A percentile compares a stretch with the other conserved stretches of the same genome.
These are phyloP conservation scores for Amauroascus niger DNA, from an alignment of 2,329 filamentous ascomycete species.

Conservation along the genomic window DNA sequence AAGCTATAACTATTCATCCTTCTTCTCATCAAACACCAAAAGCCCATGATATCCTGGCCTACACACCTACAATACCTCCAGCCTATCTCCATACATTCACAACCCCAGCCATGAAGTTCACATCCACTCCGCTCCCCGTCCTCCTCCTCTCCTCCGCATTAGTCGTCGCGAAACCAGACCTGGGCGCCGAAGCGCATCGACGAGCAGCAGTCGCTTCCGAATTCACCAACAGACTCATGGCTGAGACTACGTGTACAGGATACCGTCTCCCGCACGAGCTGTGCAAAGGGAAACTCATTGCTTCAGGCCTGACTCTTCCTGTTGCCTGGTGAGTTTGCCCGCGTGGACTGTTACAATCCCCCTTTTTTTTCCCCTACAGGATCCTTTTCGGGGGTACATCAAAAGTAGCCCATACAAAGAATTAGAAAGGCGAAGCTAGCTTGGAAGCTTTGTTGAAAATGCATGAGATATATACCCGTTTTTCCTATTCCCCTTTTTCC, in stretches of 20 bases:
- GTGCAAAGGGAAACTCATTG: slow-evolving; percentile 2
- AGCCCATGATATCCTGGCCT: too few species aligned
- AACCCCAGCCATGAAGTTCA: slow-evolving; percentile 1
- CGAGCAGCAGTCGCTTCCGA: not conserved
- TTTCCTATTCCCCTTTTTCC: not conserved
- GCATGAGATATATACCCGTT: too few species aligned
- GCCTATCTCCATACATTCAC: too few species aligned
- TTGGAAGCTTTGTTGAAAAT: too few species aligned
- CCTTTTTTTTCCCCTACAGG: not conserved
- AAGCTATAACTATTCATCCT: too few species aligned
- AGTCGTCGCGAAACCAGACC: not conserved
- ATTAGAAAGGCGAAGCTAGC: too few species aligned
- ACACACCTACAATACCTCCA: too few species aligned
- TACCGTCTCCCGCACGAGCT: not conserved
- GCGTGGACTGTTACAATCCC: too few species aligned
- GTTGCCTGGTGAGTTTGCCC: not conserved
- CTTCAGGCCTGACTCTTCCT: not conserved
- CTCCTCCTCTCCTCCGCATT: not conserved
- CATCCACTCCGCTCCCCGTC: not conserved
- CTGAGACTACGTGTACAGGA: not conserved
- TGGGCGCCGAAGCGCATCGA: not conserved
- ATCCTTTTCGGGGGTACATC: too few species aligned
- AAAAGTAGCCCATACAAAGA: too few species aligned
- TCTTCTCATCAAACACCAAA: too few species aligned
- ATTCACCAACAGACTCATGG: not conserved